Conservation (phyloP, 2,329 filamentous ascomycete species). For the Hymenoscyphus fructigenus region DNA sequence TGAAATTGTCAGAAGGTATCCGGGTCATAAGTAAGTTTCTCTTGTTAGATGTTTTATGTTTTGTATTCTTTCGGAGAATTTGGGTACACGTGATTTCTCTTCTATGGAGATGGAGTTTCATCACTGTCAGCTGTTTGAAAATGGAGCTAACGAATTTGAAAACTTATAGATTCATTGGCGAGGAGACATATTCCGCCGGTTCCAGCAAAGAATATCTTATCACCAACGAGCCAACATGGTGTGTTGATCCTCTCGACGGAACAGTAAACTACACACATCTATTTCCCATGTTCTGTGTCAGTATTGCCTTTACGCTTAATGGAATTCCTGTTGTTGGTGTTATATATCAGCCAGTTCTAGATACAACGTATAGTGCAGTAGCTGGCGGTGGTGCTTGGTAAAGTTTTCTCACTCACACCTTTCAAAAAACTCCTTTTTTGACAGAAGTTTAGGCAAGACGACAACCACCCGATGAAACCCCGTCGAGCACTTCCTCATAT, state of each 20-base stretch:
- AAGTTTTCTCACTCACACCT: constrained; percentile 2
- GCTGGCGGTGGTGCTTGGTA: constrained; percentile 63
- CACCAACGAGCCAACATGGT: constrained; percentile 64
- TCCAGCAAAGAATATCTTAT: constrained; percentile 68
- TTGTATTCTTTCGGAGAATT: background rate
- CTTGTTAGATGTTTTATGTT: background rate
- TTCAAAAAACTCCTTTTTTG: background rate
- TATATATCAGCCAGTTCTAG: constrained; percentile 69
- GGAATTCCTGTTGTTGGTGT: constrained; percentile 65
- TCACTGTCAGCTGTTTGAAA: background rate
- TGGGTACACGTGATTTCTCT: background rate
- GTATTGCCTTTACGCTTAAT: constrained; percentile 65
- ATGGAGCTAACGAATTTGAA: background rate
- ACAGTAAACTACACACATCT: constrained; percentile 81
- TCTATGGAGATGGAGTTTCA: too few species aligned
- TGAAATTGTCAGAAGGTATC: constrained; percentile 59
- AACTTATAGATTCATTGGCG: constrained; percentile 65
- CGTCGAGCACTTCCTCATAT: constrained; percentile 65
- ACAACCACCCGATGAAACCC: constrained; percentile 35
- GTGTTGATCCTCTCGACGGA: constrained; percentile 73
- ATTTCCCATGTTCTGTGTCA: constrained; percentile 80
- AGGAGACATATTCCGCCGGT: constrained; percentile 72
- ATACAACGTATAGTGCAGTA: constrained; percentile 69
- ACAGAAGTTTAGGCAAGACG: constrained; percentile 21
- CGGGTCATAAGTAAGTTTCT: constrained; percentile 58